Evolutionary conservation across 805 yeast species (phyloP).

Genomic region (Candida orba): DNA sequence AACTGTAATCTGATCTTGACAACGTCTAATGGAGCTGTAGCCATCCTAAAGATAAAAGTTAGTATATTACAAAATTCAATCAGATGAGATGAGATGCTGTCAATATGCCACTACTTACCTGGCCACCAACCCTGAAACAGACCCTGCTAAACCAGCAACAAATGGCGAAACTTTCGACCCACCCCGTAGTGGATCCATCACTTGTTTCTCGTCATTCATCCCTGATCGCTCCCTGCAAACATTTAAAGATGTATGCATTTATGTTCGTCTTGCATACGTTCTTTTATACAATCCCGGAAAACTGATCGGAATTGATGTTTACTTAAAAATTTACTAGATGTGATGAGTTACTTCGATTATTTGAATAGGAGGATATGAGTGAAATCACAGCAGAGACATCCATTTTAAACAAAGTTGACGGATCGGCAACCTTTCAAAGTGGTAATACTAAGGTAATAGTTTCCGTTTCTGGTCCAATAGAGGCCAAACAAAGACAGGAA

Average conservation of each 20-base stretch:
- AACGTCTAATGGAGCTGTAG: slow-evolving; percentile 74
- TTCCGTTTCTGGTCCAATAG: slow-evolving; percentile 89
- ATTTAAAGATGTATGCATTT: background rate
- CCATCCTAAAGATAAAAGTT: slow-evolving; percentile 30
- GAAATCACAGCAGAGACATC: slow-evolving; percentile 12
- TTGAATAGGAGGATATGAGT: background rate
- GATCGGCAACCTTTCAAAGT: slow-evolving; percentile 57
- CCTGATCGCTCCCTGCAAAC: background rate
- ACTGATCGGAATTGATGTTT: too few relatives aligned
- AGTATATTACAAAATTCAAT: background rate
- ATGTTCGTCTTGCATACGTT: too few relatives aligned
- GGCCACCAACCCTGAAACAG: slow-evolving; percentile 38
- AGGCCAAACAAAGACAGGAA: slow-evolving; percentile 77
- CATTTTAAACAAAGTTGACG: slow-evolving; percentile 59
- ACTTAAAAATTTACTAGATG: background rate
- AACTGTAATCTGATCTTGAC: slow-evolving; percentile 71
- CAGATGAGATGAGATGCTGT: background rate
- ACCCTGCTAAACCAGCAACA: slow-evolving; percentile 38
- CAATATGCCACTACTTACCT: slow-evolving; percentile 12
- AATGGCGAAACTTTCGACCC: slow-evolving; percentile 36
- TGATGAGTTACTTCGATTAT: background rate
- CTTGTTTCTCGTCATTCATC: slow-evolving; percentile 3
- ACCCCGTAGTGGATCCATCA: slow-evolving; percentile 35
- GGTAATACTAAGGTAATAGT: slow-evolving; percentile 54
- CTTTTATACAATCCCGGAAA: too few relatives aligned